Base-by-base conservation (phyloP, 2,329 filamentous ascomycete genomes). In the Curvularia sp. region DNA sequence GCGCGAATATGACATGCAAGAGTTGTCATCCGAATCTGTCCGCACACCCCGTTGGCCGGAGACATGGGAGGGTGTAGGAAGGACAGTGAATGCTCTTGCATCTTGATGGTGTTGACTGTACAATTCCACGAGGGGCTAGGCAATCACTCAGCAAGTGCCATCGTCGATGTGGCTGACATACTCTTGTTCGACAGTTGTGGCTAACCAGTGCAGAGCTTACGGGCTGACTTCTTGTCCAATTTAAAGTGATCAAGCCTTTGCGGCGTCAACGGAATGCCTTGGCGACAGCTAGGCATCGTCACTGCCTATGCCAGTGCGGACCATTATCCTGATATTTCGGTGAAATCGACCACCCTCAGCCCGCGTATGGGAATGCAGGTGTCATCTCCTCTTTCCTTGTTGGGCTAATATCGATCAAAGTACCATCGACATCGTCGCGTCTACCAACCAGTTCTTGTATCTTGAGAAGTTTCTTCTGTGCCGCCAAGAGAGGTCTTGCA, bases 401-500 rank as follows among this genome's bases (percentile, higher is more conserved):
- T n/a, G 33, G 33, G 13, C 12, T 35, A 35, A 35, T n/a, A 15
- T n/a, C 15, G 12, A 15, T 20, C 38, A 51, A 28, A 6, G 7
- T 35, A 44, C 22, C 38, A 1, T 22, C n/a, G 15, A 41, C 33
- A 13, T 35, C 31, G 22, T 13, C 38, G 15, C 53, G 48, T 15
- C 55, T 63, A 9, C 62, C 59, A 39, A 75, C 61, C 30, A 74
- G 49, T 13, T 69, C 65, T 43, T 75, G 74, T 33, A 75, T 62
- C 46, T 63, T 69, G 7, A 70, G 54, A 46, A 76, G 51, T 35
- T 49, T 69, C 39, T 63, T 70, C 52, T 75, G 70, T 6, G 70
- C 64, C 20, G 51, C 13, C 13, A 73, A 44, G 5, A 74, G 52
- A 0, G 73, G 64, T 4, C 65, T 46, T 5, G 73, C 70, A 53